A percentile compares a stretch with the other conserved stretches of the same genome.
Conservation (phyloP, 768 basidiomycete genomes). For the Agrocybe pediades region DNA sequence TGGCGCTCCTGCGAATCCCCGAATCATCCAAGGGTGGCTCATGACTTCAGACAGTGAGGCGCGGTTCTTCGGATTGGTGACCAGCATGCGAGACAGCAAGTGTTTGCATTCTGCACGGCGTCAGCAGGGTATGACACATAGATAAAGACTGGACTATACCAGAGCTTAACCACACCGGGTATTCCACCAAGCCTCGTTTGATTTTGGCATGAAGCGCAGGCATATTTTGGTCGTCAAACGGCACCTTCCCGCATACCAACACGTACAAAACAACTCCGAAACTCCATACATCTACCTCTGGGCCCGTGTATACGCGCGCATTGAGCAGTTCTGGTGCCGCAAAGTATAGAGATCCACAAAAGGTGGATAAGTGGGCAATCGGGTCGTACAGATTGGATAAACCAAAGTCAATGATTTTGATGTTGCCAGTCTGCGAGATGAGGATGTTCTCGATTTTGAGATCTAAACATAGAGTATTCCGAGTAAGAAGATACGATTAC, state of each 20-base stretch:
- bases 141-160: conserved; percentile 49
- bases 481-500: conserved; percentile 5
- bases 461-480: conserved; percentile 43
- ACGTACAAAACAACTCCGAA: conserved; percentile 99
- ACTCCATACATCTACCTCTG: conserved; percentile 99
- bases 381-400: conserved; percentile 96
- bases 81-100: conserved; percentile 91
- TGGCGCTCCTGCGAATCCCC: conserved; percentile 80
- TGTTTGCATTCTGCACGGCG: conserved; percentile 85
- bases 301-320: conserved; percentile 94
- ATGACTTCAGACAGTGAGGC: conserved; percentile 86
- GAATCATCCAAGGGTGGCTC: conserved; percentile 88
- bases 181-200: conserved; percentile 95
- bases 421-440: conserved; percentile 97
- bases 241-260: conserved; percentile 97
- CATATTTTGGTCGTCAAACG: conserved; percentile 99
- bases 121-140: neutral
- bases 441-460: conserved; percentile 99
- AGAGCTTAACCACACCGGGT: conserved; percentile 94
- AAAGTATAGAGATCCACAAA: conserved; percentile 98
- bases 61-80: conserved; percentile 86
- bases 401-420: conserved; percentile 99
- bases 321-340: conserved; percentile 97
- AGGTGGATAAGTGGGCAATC: conserved; percentile 78
- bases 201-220: conserved; percentile 99